Conservation (phyloP, 495 filamentous ascomycete genomes). For the Aspergillus coremiiformis region DNA sequence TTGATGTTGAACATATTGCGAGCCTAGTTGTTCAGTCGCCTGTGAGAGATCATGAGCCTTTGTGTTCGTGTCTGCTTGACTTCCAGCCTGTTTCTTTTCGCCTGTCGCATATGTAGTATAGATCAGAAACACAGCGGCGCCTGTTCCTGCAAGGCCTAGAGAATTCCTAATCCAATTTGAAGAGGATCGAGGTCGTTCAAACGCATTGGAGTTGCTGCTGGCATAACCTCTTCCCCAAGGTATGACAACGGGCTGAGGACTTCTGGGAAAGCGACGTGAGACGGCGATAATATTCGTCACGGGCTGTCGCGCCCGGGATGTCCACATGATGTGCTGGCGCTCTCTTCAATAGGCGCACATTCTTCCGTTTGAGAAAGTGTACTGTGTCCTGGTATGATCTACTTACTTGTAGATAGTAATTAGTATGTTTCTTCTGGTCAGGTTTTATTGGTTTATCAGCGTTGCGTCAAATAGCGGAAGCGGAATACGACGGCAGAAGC, state of each 20-base stretch:
- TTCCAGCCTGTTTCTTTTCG: constrained; percentile 15
- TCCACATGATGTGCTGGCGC: constrained; percentile 25
- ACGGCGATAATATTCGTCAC: constrained; percentile 13
- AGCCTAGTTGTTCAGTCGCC: constrained; percentile 54
- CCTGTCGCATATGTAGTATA: constrained; percentile 31
- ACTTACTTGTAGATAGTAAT: too few species aligned
- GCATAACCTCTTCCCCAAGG: constrained; percentile 26
- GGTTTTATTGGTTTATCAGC: neutral
- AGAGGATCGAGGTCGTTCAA: constrained; percentile 9
- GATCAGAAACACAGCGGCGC: constrained; percentile 28
- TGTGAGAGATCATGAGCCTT: constrained; percentile 21
- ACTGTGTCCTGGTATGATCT: neutral
- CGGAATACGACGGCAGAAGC: constrained; percentile 36
- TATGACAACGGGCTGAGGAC: constrained; percentile 16
- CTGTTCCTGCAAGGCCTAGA: constrained; percentile 29
- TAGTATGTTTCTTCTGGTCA: too few species aligned
- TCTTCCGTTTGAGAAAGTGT: neutral
- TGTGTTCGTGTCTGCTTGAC: constrained; percentile 8
- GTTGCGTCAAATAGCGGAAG: constrained; percentile 28
- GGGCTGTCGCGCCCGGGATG: constrained; percentile 24
- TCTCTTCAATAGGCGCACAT: neutral
- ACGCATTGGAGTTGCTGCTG: constrained; percentile 12
- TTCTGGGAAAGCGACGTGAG: constrained; percentile 15
- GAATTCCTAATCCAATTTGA: constrained; percentile 33
- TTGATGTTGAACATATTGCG: constrained; percentile 77